Evolutionary conservation across 805 yeast genomes (phyloP), one percentile per base, ranked within the genome.

Genomic region (Candida glaebosa): DNA sequence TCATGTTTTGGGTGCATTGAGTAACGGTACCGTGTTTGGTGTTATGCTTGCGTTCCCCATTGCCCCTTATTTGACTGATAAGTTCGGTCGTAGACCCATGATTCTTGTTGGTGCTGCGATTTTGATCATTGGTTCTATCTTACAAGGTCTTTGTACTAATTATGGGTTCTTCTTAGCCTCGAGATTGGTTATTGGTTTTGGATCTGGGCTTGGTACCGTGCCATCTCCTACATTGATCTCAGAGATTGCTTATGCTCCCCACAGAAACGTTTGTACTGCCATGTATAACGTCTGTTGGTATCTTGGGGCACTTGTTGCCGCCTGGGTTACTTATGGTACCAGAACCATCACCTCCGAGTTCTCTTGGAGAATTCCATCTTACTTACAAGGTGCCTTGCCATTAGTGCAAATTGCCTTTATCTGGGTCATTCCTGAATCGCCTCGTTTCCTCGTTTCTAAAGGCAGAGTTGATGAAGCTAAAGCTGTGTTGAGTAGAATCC

Each of bases 311-410:
- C 53, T 75, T 41, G 54, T 76, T 36, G 76, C 81, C 5, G 75
- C 78, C 19, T 71, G 78, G 75, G 66, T 69, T 38, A 64, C 78
- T 2, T 75, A 63, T 47, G 81, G 79, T 52, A 63, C 77, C 14
- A 56, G 65, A 39, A 46, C 51, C 16, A 45, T 64, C 14, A 31
- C 46, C 6, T 48, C 34, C 34, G 52, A 60, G 30, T 69, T 71
- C 66, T 60, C 71, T 19, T 78, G 82, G 82, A 73, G 78, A 59
- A 61, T 78, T 41, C 83, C 84, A 31, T 65, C 79, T 9, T 66
- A 66, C 38, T 44, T 78, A 32, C 84, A 79, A 57, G 76, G 72
- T 32, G 52, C 64, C 14, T 60, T 73, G 47, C 80, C 83, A 2
- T 18, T 68, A 2, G 14, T 71, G 18, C 79, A 75, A 51, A 17